These are phyloP conservation scores for Avena sativa DNA, from an alignment of 176 grass and related monocot species.

Conservation along the genomic window DNA sequence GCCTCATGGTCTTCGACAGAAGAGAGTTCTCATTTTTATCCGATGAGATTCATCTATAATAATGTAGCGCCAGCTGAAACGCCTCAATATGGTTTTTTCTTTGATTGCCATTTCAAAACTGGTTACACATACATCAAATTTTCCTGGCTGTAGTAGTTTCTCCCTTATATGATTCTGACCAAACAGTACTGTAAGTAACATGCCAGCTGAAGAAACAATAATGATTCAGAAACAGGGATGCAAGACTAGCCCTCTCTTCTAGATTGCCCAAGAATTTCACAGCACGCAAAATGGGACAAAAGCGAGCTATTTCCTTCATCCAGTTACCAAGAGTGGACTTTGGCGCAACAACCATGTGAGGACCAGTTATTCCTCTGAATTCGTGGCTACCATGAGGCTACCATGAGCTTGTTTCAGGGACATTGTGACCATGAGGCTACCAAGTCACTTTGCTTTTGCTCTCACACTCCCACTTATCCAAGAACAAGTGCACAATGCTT, in stretches of 20 bases:
- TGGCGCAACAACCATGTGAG: conserved; percentile 97
- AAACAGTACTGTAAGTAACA: conserved; percentile 43
- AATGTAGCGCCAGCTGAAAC: conserved; percentile 82
- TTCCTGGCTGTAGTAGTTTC: conserved; percentile 81
- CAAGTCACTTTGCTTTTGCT: no score
- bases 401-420: no score
- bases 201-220: background rate
- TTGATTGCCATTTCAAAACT: conserved; percentile 92
- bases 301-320: conserved; percentile 94
- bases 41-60: conserved; percentile 88
- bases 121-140: conserved; percentile 81
- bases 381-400: conserved; percentile 42
- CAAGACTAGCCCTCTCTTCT: conserved; percentile 83
- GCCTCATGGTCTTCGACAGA: conserved; percentile 97
- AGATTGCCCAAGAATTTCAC: conserved; percentile 94
- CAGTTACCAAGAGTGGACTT: conserved; percentile 99
- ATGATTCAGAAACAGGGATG: background rate
- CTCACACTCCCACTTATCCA: no score
- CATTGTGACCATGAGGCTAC: no score
- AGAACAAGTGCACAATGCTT: no score
- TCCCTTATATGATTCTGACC: conserved; percentile 84
- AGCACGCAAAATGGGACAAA: conserved; percentile 85
- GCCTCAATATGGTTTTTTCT: conserved; percentile 70
- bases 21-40: conserved; percentile 95
- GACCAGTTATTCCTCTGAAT: conserved; percentile 94